Conservation (phyloP, 2,329 filamentous ascomycete genomes). For the Metarhizium rileyi region DNA sequence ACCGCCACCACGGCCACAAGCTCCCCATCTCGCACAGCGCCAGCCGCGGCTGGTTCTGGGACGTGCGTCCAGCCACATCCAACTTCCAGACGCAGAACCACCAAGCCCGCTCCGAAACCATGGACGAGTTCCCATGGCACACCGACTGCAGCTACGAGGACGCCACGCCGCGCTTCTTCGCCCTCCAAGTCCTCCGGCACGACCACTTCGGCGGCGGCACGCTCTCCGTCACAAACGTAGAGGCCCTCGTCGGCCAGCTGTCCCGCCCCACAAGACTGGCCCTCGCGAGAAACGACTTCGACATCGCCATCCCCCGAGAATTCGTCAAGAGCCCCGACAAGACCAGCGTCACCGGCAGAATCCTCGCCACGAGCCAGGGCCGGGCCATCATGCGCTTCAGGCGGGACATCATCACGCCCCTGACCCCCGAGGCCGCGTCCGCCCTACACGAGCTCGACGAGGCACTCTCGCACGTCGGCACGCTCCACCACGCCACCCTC, state of each 20-base stretch:
- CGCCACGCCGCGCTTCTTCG: conserved; percentile 27
- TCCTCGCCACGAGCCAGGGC: conserved; percentile 10
- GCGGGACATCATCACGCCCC: conserved; percentile 20
- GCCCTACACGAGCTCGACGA: conserved; percentile 18
- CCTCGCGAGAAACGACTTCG: conserved; percentile 19
- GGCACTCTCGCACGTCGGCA: conserved; percentile 2
- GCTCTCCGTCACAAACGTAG: conserved; percentile 27
- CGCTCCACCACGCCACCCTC: conserved; percentile 7
- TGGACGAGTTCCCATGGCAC: conserved; percentile 33
- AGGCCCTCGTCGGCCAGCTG: conserved; percentile 19
- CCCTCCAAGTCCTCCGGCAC: conserved; percentile 30
- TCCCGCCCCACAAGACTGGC: conserved; percentile 13
- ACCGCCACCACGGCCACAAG: conserved; percentile 22
- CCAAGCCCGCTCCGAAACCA: conserved; percentile 31
- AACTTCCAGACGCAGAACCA: conserved; percentile 20
- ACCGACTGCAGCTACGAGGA: conserved; percentile 34
- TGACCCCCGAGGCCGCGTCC: conserved; percentile 12
- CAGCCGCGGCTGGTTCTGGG: conserved; percentile 34
- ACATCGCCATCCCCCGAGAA: conserved; percentile 22
- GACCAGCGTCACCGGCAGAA: conserved; percentile 13
- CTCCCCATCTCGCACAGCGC: conserved; percentile 32
- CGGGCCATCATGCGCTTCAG: conserved; percentile 19
- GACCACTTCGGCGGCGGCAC: conserved; percentile 31
- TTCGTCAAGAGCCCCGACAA: conserved; percentile 20
- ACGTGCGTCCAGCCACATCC: conserved; percentile 23